These are phyloP conservation scores for Pseudomassariella vexata DNA, from an alignment of 2,329 filamentous ascomycete species.

Conservation along the genomic window DNA sequence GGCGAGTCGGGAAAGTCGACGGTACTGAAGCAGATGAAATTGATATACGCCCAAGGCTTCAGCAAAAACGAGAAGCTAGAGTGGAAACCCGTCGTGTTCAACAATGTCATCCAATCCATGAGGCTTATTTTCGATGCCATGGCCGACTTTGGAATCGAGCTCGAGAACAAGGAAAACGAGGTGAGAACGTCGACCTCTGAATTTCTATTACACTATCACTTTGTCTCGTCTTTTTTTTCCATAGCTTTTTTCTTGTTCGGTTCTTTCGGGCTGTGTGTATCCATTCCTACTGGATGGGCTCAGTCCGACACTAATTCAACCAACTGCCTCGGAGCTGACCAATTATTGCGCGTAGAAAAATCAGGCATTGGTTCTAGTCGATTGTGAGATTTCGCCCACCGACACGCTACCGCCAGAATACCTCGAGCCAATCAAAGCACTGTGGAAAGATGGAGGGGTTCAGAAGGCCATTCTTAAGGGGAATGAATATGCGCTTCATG, in stretches of 20 bases:
- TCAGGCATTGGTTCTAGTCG: slow-evolving; percentile 69
- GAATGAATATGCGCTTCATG: slow-evolving; percentile 93
- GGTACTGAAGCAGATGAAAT: slow-evolving; percentile 97
- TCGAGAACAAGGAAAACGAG: slow-evolving; percentile 73
- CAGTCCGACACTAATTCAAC: slow-evolving; percentile 1
- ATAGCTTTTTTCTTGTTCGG: no score
- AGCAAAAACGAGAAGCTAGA: slow-evolving; percentile 83
- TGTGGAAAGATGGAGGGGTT: slow-evolving; percentile 82
- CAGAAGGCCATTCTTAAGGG: slow-evolving; percentile 85
- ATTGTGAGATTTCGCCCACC: slow-evolving; percentile 76
- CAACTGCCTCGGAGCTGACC: slow-evolving; percentile 23
- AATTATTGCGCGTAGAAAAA: slow-evolving; percentile 51
- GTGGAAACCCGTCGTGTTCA: slow-evolving; percentile 93
- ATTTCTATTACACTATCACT: no score
- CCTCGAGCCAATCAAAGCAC: slow-evolving; percentile 70
- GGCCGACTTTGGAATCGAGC: slow-evolving; percentile 74
- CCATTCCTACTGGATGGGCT: slow-evolving; percentile 2
- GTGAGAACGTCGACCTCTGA: slow-evolving; percentile 50
- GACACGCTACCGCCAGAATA: slow-evolving; percentile 76
- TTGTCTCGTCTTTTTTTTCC: no score
- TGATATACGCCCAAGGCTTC: slow-evolving; percentile 93
- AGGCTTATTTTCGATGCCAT: slow-evolving; percentile 87
- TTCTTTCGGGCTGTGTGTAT: neutral
- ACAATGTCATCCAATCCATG: slow-evolving; percentile 89
- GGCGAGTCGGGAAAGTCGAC: slow-evolving; percentile 96